Evolutionary conservation across 768 basidiomycete species (phyloP).

Genomic region (Boletus barrowsii): DNA sequence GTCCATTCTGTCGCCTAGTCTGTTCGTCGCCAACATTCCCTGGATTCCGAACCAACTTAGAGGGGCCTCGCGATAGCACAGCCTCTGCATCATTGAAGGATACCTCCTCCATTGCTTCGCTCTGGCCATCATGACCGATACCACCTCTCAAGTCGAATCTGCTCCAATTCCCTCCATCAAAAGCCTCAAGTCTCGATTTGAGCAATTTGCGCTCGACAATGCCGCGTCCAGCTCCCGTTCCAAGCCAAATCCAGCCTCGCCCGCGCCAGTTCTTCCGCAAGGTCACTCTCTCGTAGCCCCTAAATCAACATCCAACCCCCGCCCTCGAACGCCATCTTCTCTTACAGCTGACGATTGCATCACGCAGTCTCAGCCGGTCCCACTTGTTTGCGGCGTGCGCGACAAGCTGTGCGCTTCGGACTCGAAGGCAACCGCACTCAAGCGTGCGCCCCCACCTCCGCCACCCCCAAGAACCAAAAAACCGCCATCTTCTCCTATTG

Average conservation of each 20-base stretch:
- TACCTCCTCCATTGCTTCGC: not conserved
- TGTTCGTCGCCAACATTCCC: not conserved
- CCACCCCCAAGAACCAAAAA: constrained; percentile 40
- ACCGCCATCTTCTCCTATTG: constrained; percentile 35
- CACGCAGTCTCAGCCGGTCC: constrained; percentile 18
- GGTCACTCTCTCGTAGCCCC: constrained; percentile 20
- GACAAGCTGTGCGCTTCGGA: constrained; percentile 55
- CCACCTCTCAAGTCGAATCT: constrained; percentile 43
- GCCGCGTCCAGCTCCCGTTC: not conserved
- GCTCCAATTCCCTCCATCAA: constrained; percentile 60
- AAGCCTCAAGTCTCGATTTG: constrained; percentile 68
- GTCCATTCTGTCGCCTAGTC: not conserved
- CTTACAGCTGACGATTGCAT: constrained; percentile 18
- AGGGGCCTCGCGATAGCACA: not conserved
- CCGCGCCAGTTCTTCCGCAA: constrained; percentile 6
- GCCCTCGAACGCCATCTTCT: constrained; percentile 40
- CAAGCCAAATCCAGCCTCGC: constrained; percentile 1
- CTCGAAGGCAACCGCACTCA: constrained; percentile 37
- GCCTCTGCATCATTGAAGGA: not conserved
- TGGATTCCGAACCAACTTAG: not conserved
- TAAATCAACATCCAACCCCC: constrained; percentile 35
- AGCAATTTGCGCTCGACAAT: constrained; percentile 54
- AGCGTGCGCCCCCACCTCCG: constrained; percentile 59
- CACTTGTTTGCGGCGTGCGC: constrained; percentile 37
- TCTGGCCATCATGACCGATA: constrained; percentile 16